phyloP scores from a whole-genome alignment of 1,284 basidiomycete species.

The Neolentinus lepideus region DNA sequence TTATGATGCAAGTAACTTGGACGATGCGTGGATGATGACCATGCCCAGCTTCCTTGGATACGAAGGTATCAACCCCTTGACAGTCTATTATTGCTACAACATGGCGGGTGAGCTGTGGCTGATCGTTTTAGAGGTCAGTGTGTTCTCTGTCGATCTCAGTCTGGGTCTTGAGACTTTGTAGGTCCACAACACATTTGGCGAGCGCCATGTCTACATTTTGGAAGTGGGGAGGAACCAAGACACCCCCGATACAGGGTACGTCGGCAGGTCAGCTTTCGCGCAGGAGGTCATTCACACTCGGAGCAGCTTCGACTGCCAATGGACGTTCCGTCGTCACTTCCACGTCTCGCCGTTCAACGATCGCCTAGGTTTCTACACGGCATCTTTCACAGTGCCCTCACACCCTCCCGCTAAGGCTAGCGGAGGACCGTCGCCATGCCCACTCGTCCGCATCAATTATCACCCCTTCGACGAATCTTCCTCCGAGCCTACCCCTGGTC shows the following conservation, averaged over 20 bases:
- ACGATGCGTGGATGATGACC: slow-evolving; percentile 65
- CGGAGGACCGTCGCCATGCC: slow-evolving; percentile 20
- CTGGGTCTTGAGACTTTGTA: slow-evolving; percentile 17
- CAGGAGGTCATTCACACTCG: neutral
- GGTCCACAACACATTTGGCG: slow-evolving; percentile 77
- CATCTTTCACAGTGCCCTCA: slow-evolving; percentile 39
- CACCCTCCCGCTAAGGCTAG: slow-evolving; percentile 28
- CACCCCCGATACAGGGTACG: slow-evolving; percentile 28
- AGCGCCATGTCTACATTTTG: slow-evolving; percentile 59
- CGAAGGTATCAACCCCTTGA: slow-evolving; percentile 72
- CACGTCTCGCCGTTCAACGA: slow-evolving; percentile 83
- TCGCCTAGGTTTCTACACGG: slow-evolving; percentile 58
- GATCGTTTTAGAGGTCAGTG: slow-evolving; percentile 50
- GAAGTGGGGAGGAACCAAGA: slow-evolving; percentile 39
- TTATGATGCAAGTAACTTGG: slow-evolving; percentile 16
- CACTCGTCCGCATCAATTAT: slow-evolving; percentile 39
- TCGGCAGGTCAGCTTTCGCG: slow-evolving; percentile 4
- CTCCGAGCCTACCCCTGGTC: slow-evolving; percentile 16
- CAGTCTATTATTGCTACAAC: slow-evolving; percentile 66
- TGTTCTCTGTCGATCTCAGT: neutral
- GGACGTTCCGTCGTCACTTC: slow-evolving; percentile 68
- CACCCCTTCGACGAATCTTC: slow-evolving; percentile 14
- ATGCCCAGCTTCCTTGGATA: slow-evolving; percentile 68
- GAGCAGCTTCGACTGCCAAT: slow-evolving; percentile 53
- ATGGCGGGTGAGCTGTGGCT: slow-evolving; percentile 30